Evolutionary conservation across 768 basidiomycete genomes (phyloP).

Genomic region (Gloeopeniophorella convolvens): DNA sequence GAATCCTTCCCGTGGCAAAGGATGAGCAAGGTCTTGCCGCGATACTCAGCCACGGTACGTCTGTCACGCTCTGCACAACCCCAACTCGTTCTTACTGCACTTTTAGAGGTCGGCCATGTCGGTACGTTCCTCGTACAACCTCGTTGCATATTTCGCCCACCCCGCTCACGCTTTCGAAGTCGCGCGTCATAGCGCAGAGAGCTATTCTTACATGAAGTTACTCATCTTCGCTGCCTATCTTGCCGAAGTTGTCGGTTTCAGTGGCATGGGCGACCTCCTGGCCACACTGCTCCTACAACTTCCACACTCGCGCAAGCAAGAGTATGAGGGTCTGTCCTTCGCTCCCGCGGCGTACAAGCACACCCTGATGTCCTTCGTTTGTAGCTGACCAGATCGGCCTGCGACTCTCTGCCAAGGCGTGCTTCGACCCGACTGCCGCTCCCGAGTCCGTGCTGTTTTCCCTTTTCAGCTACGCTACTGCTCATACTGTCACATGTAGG

Average conservation of each 20-base stretch:
- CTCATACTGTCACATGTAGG: constrained; percentile 22
- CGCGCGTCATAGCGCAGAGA: constrained; percentile 50
- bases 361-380: not conserved
- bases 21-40: constrained; percentile 81
- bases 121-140: constrained; percentile 33
- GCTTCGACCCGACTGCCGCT: constrained; percentile 76
- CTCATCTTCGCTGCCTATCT: constrained; percentile 36
- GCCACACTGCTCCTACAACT: constrained; percentile 54
- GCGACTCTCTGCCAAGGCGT: constrained; percentile 72
- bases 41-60: constrained; percentile 75
- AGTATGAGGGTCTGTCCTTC: constrained; percentile 58
- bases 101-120: constrained; percentile 71
- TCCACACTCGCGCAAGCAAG: constrained; percentile 78
- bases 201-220: constrained; percentile 38
- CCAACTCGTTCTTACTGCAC: not conserved
- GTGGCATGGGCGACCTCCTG: constrained; percentile 42
- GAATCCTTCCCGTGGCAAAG: constrained; percentile 70
- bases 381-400: constrained; percentile 85
- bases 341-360: not conserved
- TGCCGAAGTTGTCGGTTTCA: constrained; percentile 45
- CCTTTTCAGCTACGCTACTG: not conserved
- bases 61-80: not conserved
- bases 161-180: constrained; percentile 28
- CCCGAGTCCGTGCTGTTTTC: constrained; percentile 47
- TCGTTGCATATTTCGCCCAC: not conserved